Evolutionary conservation across 805 yeast species (phyloP).

Genomic region (Nakazawaea populi): DNA sequence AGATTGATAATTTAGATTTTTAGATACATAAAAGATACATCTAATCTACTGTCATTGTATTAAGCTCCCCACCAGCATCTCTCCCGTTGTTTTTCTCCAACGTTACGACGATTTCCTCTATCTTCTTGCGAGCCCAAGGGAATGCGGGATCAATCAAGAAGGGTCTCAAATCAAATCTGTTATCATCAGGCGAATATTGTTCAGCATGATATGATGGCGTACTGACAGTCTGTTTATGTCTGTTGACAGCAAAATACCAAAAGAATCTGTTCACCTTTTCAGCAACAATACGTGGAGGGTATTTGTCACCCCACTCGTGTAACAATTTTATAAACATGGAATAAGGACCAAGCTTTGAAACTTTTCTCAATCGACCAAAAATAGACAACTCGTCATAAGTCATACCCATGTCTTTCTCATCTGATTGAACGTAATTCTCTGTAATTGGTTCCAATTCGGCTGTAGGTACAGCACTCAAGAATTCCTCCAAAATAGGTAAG

Average conservation of each 20-base stretch:
- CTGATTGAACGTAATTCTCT: constrained; percentile 86
- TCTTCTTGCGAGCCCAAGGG: constrained; percentile 83
- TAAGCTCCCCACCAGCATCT: constrained; percentile 18
- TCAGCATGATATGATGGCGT: constrained; percentile 98
- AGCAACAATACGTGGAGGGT: constrained; percentile 81
- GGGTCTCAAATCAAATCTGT: constrained; percentile 94
- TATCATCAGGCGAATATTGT: constrained; percentile 96
- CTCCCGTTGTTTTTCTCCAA: constrained; percentile 26
- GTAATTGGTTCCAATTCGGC: constrained; percentile 98
- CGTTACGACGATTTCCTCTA: constrained; percentile 70
- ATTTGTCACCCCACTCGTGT: constrained; percentile 86
- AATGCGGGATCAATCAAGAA: constrained; percentile 86
- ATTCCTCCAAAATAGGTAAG: constrained; percentile 70
- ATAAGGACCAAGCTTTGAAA: constrained; percentile 93
- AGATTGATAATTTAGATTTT: neutral
- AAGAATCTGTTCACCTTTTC: constrained; percentile 89
- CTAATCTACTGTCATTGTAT: constrained; percentile 42
- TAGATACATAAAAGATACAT: neutral
- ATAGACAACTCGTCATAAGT: constrained; percentile 89
- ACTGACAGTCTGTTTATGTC: constrained; percentile 96
- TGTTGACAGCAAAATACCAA: constrained; percentile 88
- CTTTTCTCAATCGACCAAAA: constrained; percentile 87
- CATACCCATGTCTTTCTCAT: constrained; percentile 98
- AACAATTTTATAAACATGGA: constrained; percentile 87
- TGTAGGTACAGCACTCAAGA: constrained; percentile 90